These are phyloP conservation scores for Stropharia rugosoannulata DNA, from an alignment of 768 basidiomycete species.

Conservation along the genomic window DNA sequence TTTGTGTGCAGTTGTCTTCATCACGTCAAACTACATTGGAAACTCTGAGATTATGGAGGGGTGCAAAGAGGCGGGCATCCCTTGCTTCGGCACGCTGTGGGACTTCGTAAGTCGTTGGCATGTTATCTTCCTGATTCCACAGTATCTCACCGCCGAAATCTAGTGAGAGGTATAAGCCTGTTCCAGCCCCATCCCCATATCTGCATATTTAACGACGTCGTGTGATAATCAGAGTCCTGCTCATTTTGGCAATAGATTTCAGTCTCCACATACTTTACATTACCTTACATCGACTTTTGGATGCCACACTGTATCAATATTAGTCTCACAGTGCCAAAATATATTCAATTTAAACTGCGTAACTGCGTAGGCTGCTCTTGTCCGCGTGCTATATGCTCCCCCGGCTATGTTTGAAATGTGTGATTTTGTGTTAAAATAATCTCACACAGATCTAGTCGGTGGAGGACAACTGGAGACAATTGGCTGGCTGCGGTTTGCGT, in stretches of 20 bases:
- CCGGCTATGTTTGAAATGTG: not conserved
- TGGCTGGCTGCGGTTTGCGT: not conserved
- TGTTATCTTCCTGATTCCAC: slow-evolving; percentile 1
- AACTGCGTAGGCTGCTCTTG: not conserved
- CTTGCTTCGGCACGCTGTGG: slow-evolving; percentile 70
- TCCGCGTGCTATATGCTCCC: slow-evolving; percentile 1
- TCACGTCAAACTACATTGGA: slow-evolving; percentile 81
- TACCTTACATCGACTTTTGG: slow-evolving; percentile 23
- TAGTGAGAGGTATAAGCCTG: slow-evolving; percentile 22
- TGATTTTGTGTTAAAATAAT: not conserved
- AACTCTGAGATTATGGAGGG: slow-evolving; percentile 81
- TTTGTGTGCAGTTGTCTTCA: slow-evolving; percentile 59
- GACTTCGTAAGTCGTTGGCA: slow-evolving; percentile 49
- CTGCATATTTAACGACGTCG: slow-evolving; percentile 20
- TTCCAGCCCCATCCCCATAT: slow-evolving; percentile 5
- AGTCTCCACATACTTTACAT: slow-evolving; percentile 11
- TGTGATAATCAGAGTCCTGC: slow-evolving; percentile 20
- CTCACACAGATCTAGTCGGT: not conserved
- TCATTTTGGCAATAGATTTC: slow-evolving; percentile 25
- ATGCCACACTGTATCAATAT: slow-evolving; percentile 29
- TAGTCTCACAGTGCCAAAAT: slow-evolving; percentile 24
- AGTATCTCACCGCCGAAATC: slow-evolving; percentile 12
- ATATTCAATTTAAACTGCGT: slow-evolving; percentile 15
- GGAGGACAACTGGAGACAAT: not conserved
- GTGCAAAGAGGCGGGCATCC: slow-evolving; percentile 68